These are phyloP conservation scores for Chlamydomonas schloesseri DNA, from an alignment of 139 green algal species.

Conservation along the genomic window DNA sequence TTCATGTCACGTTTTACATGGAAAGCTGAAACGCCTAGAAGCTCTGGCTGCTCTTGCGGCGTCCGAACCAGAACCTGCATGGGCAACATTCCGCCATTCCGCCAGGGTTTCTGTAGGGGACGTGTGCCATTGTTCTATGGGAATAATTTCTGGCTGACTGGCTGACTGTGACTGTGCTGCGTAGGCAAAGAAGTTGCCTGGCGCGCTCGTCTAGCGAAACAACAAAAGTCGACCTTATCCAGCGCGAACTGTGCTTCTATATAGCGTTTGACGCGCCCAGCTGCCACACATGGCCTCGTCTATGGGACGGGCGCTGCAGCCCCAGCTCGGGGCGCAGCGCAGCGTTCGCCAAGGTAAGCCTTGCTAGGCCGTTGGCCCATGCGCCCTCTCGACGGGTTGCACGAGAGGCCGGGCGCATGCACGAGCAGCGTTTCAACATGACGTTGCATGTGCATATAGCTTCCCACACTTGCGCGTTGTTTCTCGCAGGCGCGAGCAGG, in stretches of 20 bases:
- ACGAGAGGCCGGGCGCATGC: too few species aligned
- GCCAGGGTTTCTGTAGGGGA: too few species aligned
- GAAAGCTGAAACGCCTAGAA: too few species aligned
- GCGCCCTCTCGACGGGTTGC: neutral
- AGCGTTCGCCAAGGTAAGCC: constrained; percentile 12
- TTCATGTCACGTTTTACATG: too few species aligned
- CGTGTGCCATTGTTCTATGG: too few species aligned
- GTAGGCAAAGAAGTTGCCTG: too few species aligned
- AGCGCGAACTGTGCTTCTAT: neutral
- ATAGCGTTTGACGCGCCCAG: neutral
- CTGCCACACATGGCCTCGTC: constrained; percentile 3
- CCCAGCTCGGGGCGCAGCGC: neutral
- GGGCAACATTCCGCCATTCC: too few species aligned
- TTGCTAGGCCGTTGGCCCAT: constrained; percentile 4
- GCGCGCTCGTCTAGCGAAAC: too few species aligned
- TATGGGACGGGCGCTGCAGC: constrained; percentile 14
- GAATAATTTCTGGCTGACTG: too few species aligned
- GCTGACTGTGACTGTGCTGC: too few species aligned
- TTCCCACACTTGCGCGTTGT: neutral
- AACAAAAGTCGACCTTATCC: neutral
- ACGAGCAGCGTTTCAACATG: neutral
- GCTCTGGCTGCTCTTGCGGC: too few species aligned
- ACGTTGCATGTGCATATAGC: neutral
- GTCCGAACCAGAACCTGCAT: too few species aligned
- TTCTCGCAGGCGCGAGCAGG: constrained; percentile 12